Evolutionary conservation across 345 rosid species (phyloP).

Genomic region (Bretschneidera sinensis): DNA sequence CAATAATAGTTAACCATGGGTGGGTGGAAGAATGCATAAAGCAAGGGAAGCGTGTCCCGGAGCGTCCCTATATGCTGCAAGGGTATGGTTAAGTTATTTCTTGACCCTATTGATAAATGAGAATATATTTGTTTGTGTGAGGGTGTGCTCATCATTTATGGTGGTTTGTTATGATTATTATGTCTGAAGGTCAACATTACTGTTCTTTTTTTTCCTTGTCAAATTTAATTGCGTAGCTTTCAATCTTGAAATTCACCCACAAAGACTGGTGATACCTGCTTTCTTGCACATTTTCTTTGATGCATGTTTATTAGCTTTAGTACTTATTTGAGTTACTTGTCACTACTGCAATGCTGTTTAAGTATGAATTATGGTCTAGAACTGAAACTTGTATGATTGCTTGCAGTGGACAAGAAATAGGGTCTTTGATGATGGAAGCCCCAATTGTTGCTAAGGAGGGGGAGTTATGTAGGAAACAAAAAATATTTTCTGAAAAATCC

Average conservation of each 20-base stretch:
- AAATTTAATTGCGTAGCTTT: no score
- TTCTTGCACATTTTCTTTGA: no score
- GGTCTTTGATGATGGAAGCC: constrained; percentile 45
- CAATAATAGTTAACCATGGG: constrained; percentile 58
- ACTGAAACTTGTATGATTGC: constrained; percentile 5
- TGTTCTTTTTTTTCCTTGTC: neutral
- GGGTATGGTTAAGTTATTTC: constrained; percentile 36
- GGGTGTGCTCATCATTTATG: neutral
- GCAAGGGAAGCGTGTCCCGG: constrained; percentile 56
- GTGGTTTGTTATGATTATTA: neutral
- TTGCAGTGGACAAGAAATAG: constrained; percentile 71
- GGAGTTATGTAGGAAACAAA: constrained; percentile 22
- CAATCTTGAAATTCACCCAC: no score
- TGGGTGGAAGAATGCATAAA: constrained; percentile 84
- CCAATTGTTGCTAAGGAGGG: constrained; percentile 27
- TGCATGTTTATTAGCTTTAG: no score
- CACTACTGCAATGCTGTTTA: no score
- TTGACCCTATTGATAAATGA: neutral
- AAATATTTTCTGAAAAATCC: constrained; percentile 29
- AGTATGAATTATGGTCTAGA: no score
- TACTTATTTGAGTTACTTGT: no score
- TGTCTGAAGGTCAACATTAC: neutral
- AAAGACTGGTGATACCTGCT: no score
- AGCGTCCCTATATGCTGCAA: constrained; percentile 48
- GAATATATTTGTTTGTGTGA: neutral